Conservation (phyloP, 2,329 filamentous ascomycete species). For the Colletotrichum noveboracense region DNA sequence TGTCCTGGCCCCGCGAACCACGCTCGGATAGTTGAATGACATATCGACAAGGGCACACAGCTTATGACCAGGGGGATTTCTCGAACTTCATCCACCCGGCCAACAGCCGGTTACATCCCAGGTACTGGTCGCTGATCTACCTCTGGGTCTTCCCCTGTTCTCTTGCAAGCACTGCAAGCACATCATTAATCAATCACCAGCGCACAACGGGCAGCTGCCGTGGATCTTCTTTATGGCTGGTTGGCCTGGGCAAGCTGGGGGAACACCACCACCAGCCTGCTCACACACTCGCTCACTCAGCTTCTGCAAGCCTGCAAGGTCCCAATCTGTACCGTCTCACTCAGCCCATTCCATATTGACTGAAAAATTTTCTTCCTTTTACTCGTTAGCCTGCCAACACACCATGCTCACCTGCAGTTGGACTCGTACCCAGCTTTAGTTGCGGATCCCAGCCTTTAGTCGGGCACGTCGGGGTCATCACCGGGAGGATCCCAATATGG, state of each 20-base stretch:
- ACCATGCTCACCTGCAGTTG: not conserved
- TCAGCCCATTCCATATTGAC: conserved; percentile 11
- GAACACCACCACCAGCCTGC: not conserved
- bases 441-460: conserved; percentile 6
- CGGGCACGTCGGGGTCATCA: not conserved
- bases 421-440: not conserved
- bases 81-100: not conserved
- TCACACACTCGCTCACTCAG: not conserved
- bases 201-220: not conserved
- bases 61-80: not conserved
- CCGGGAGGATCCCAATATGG: not conserved
- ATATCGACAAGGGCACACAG: not conserved
- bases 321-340: conserved; percentile 7
- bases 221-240: not conserved
- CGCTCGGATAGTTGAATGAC: conserved; percentile 7
- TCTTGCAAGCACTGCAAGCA: not conserved
- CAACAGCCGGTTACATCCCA: not conserved
- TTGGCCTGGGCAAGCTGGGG: not conserved
- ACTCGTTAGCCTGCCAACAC: conserved; percentile 14
- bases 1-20: not conserved
- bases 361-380: not conserved
- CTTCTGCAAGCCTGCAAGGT: conserved; percentile 16
- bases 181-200: conserved; percentile 17
- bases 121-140: not conserved
- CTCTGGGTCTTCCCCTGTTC: not conserved